phyloP scores from a whole-genome alignment of 2,329 filamentous ascomycete species.

The Fusarium devonianum region DNA sequence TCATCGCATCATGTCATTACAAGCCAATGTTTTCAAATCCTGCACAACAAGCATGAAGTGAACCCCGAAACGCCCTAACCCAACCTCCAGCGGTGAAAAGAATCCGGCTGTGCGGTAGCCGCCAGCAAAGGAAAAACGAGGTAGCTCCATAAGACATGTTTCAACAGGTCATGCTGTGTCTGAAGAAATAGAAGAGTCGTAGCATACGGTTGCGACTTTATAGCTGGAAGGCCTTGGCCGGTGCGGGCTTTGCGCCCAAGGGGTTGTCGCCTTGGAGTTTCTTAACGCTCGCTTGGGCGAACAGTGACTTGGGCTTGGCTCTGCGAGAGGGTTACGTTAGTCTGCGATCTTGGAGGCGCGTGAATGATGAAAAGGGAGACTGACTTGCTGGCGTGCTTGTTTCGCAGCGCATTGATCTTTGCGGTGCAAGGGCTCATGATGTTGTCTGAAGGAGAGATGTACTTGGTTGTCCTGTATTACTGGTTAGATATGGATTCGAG shows the following conservation, averaged over 20 bases:
- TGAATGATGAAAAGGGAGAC: slow-evolving; percentile 40
- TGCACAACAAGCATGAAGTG: slow-evolving; percentile 24
- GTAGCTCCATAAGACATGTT: slow-evolving; percentile 11
- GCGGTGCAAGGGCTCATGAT: slow-evolving; percentile 88
- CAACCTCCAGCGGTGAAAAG: slow-evolving; percentile 29
- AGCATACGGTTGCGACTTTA: slow-evolving; percentile 10
- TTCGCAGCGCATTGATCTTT: slow-evolving; percentile 82
- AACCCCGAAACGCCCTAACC: slow-evolving; percentile 36
- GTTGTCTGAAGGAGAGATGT: slow-evolving; percentile 85
- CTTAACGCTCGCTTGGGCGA: slow-evolving; percentile 71
- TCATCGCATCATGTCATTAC: slow-evolving; percentile 44
- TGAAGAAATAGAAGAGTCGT: slow-evolving; percentile 18
- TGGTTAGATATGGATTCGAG: slow-evolving; percentile 16
- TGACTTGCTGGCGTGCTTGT: slow-evolving; percentile 81
- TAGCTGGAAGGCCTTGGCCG: slow-evolving; percentile 38
- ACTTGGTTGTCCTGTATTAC: slow-evolving; percentile 56
- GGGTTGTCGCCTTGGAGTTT: slow-evolving; percentile 61
- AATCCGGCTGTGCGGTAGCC: slow-evolving; percentile 14
- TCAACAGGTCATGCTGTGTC: slow-evolving; percentile 14
- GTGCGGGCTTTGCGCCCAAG: slow-evolving; percentile 47
- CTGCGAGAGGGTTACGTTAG: slow-evolving; percentile 50
- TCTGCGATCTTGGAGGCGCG: not conserved
- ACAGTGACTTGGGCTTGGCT: slow-evolving; percentile 72
- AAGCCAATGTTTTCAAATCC: slow-evolving; percentile 36
- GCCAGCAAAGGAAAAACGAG: slow-evolving; percentile 26